Evolutionary conservation across 2,329 filamentous ascomycete genomes (phyloP).

Genomic region (Nemania abortiva): DNA sequence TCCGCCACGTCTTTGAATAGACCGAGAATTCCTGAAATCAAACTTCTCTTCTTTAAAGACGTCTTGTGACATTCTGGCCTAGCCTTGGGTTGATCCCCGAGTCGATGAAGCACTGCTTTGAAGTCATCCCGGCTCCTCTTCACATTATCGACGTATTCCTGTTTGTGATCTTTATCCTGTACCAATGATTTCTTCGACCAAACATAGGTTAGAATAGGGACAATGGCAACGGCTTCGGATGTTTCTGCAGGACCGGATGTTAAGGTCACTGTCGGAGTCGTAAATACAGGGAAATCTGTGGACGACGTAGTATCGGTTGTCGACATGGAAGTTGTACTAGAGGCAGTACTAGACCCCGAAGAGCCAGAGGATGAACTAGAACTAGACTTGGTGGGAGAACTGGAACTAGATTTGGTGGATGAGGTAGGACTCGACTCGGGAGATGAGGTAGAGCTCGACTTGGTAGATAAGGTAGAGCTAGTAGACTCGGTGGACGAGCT

Average conservation of each 20-base stretch:
- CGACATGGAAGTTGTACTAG: neutral
- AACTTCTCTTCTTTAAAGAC: conserved; percentile 18
- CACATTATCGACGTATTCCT: conserved; percentile 23
- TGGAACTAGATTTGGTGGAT: no score
- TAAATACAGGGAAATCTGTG: conserved; percentile 1
- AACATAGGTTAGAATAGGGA: conserved; percentile 13
- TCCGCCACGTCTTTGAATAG: conserved; percentile 12
- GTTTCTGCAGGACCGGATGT: conserved; percentile 19
- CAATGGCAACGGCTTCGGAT: conserved; percentile 17
- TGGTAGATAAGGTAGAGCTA: no score
- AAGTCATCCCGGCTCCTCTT: conserved; percentile 5
- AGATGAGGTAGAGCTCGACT: no score
- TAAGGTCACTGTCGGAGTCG: neutral
- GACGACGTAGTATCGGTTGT: neutral
- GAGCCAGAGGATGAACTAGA: neutral
- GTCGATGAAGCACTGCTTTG: neutral
- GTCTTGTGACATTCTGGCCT: conserved; percentile 15
- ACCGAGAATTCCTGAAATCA: conserved; percentile 16
- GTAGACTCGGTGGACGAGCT: no score
- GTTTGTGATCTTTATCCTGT: conserved; percentile 14
- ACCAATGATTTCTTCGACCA: conserved; percentile 12
- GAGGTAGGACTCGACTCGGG: no score
- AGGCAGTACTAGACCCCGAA: neutral
- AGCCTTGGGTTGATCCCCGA: conserved; percentile 1
- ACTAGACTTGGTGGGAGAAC: neutral